These are phyloP conservation scores for Cymbopogon flexuosus DNA, from an alignment of 202 grass and related monocot species.

Conservation along the genomic window DNA sequence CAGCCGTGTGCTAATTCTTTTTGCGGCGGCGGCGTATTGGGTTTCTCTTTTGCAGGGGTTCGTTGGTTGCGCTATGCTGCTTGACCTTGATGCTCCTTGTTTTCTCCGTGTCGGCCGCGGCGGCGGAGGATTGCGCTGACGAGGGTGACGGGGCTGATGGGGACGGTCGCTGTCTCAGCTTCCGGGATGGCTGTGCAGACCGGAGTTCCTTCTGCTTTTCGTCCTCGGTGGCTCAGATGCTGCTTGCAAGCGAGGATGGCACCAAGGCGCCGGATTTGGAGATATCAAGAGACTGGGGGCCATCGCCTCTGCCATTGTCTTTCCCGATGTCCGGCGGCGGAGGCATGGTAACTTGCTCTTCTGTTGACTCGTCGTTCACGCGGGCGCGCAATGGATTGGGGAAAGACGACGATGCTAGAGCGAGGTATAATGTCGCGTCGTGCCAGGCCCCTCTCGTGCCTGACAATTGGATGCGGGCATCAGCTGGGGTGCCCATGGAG, in stretches of 20 bases:
- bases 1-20: constrained; percentile 23
- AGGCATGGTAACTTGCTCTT: constrained; percentile 59
- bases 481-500: constrained; percentile 44
- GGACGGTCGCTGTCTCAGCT: constrained; percentile 40
- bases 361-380: constrained; percentile 34
- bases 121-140: constrained; percentile 19
- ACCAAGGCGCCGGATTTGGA: constrained; percentile 36
- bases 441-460: constrained; percentile 73
- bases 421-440: constrained; percentile 31
- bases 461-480: constrained; percentile 81
- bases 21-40: neutral
- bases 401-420: constrained; percentile 26
- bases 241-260: constrained; percentile 40
- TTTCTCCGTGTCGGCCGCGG: constrained; percentile 16
- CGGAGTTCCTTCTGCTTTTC: constrained; percentile 63
- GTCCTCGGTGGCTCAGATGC: constrained; percentile 25
- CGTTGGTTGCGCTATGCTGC: constrained; percentile 31
- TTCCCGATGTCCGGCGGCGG: constrained; percentile 53
- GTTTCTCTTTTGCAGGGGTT: constrained; percentile 33
- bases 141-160: constrained; percentile 13
- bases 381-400: constrained; percentile 33
- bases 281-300: constrained; percentile 23
- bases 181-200: constrained; percentile 56
- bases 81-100: constrained; percentile 17
- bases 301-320: constrained; percentile 32